Conservation (phyloP, 2,329 filamentous ascomycete genomes). For the Epichloe baconii region DNA sequence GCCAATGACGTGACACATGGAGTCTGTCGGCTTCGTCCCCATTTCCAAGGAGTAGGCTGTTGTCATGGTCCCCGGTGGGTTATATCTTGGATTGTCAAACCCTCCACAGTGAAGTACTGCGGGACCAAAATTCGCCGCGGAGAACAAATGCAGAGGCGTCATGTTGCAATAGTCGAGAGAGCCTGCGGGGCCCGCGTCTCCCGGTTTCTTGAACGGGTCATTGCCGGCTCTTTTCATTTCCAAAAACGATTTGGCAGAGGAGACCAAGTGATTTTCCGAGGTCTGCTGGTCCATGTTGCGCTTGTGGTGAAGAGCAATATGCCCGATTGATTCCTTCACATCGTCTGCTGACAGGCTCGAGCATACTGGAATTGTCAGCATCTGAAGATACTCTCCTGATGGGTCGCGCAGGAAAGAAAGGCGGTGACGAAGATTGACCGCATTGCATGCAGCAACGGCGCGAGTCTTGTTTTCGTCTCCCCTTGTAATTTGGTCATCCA, state of each 20-base stretch:
- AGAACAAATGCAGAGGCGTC: constrained; percentile 3
- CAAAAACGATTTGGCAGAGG: neutral
- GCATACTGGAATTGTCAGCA: constrained; percentile 1
- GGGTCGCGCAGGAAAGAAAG: constrained; percentile 3
- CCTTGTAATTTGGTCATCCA: constrained; percentile 6
- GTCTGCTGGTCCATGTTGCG: constrained; percentile 2
- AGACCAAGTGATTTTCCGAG: neutral
- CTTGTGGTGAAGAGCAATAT: constrained; percentile 5
- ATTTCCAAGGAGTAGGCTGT: constrained; percentile 1
- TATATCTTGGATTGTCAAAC: neutral
- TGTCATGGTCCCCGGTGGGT: constrained; percentile 5
- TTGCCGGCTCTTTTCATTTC: neutral
- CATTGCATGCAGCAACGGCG: neutral
- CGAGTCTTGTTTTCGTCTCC: neutral
- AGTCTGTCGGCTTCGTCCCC: neutral
- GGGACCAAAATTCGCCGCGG: constrained; percentile 3
- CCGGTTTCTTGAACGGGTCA: neutral
- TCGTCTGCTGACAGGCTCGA: constrained; percentile 1
- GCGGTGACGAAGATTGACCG: constrained; percentile 4
- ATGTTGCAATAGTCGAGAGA: constrained; percentile 4
- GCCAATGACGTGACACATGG: constrained; percentile 3
- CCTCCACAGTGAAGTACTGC: constrained; percentile 2
- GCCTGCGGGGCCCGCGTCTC: neutral
- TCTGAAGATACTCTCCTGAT: constrained; percentile 5
- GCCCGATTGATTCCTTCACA: neutral